Conservation (phyloP, 2,329 filamentous ascomycete genomes). For the Ophiostoma populinum region DNA sequence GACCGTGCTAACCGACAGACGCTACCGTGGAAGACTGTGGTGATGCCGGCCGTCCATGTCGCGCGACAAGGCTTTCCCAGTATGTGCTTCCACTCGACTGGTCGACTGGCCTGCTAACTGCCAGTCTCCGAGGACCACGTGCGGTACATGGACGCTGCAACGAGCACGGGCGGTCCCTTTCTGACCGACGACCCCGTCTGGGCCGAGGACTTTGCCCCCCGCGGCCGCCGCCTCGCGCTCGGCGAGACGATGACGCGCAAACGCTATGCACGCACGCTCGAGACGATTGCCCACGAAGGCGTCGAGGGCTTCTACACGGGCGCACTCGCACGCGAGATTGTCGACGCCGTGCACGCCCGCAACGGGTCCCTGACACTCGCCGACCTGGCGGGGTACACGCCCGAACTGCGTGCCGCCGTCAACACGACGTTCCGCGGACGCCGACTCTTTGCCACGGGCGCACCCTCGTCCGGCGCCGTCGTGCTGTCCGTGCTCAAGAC, state of each 20-base stretch:
- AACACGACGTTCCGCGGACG: conserved; percentile 52
- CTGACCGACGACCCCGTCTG: conserved; percentile 59
- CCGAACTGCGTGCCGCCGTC: conserved; percentile 42
- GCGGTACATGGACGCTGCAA: conserved; percentile 44
- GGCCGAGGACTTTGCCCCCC: conserved; percentile 77
- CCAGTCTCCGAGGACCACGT: conserved; percentile 55
- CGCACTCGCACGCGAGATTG: conserved; percentile 40
- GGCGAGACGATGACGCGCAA: conserved; percentile 68
- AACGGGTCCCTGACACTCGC: conserved; percentile 77
- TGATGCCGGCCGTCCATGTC: conserved; percentile 56
- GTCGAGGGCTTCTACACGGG: conserved; percentile 20
- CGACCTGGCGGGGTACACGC: conserved; percentile 57
- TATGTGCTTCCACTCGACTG: conserved; percentile 10
- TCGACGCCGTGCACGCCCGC: conserved; percentile 45
- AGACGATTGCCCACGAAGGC: conserved; percentile 58
- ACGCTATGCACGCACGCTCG: conserved; percentile 60
- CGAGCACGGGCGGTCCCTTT: conserved; percentile 33
- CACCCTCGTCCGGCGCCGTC: conserved; percentile 65
- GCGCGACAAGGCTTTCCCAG: conserved; percentile 54
- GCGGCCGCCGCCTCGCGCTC: conserved; percentile 49
- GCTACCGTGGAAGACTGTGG: conserved; percentile 53
- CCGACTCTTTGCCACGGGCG: conserved; percentile 49
- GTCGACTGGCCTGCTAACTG: conserved; percentile 4
- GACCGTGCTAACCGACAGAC: conserved; percentile 18
- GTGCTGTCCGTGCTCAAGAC: conserved; percentile 64